Conservation (phyloP, 179 eudicot genomes). For the Silene coronaria region DNA sequence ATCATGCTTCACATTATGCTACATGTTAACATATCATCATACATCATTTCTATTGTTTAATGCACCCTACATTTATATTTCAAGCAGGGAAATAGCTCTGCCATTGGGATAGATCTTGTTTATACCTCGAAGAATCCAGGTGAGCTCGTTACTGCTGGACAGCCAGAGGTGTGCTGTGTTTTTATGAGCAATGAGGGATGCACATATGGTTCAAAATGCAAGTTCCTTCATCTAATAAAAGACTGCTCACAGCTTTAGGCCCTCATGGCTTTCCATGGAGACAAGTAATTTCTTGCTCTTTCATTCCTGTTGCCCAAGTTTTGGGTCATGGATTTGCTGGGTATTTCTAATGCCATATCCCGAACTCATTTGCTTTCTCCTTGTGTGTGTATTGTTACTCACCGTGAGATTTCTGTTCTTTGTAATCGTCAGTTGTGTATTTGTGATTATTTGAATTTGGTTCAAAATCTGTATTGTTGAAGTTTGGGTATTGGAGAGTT, state of each 20-base stretch:
- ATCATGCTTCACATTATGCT: too few relatives aligned
- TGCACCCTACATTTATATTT: conserved; percentile 3
- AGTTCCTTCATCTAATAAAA: conserved; percentile 65
- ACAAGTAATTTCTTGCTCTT: conserved; percentile 45
- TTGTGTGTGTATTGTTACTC: too few relatives aligned
- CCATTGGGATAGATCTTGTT: conserved; percentile 22
- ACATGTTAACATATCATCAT: too few relatives aligned
- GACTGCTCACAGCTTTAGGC: conserved; percentile 34
- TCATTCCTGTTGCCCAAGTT: background rate
- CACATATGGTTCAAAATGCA: conserved; percentile 68
- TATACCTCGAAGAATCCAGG: conserved; percentile 30
- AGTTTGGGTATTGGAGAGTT: too few relatives aligned
- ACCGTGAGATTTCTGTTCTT: too few relatives aligned
- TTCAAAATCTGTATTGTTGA: too few relatives aligned
- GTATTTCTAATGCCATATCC: too few relatives aligned
- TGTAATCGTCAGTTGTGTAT: too few relatives aligned
- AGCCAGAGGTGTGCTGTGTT: conserved; percentile 56
- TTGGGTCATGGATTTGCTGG: background rate
- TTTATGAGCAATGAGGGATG: conserved; percentile 61
- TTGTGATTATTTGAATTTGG: too few relatives aligned
- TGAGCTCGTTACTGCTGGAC: conserved; percentile 28
- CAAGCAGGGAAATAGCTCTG: conserved; percentile 26
- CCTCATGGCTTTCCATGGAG: conserved; percentile 73
- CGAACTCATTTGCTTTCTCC: too few relatives aligned
- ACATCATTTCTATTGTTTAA: background rate